Percentiles rank a stretch among this genome's conserved stretches.
These are phyloP conservation scores for Xylaria sp. DNA, from an alignment of 2,329 filamentous ascomycete genomes.

Conservation along the genomic window DNA sequence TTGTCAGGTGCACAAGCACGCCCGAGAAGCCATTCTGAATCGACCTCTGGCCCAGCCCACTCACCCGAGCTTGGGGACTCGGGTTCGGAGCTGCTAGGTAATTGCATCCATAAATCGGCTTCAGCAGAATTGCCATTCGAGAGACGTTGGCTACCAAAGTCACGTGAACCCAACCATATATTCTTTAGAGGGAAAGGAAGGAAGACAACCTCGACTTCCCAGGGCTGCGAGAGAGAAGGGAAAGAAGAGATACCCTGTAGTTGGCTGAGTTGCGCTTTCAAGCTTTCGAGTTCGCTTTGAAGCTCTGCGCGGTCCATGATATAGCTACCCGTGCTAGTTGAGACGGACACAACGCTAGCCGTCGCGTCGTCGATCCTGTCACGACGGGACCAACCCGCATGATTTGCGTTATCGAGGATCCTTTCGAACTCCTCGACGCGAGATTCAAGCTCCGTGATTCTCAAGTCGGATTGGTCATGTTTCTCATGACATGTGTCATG, in stretches of 20 bases:
- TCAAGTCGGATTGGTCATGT: conserved; percentile 73
- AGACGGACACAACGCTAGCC: conserved; percentile 60
- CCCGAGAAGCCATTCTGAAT: conserved; percentile 72
- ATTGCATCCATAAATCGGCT: conserved; percentile 66
- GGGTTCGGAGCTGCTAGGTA: conserved; percentile 62
- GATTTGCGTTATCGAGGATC: conserved; percentile 58
- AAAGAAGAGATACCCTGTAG: conserved; percentile 66
- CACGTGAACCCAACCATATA: conserved; percentile 63
- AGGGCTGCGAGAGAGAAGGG: conserved; percentile 72
- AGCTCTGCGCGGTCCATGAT: conserved; percentile 59
- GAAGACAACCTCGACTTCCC: conserved; percentile 81
- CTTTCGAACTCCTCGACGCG: conserved; percentile 70
- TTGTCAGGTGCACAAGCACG: conserved; percentile 74
- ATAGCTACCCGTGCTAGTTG: conserved; percentile 56
- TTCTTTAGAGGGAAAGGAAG: conserved; percentile 73
- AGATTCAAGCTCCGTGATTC: conserved; percentile 75
- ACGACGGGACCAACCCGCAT: conserved; percentile 50
- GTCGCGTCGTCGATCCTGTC: conserved; percentile 58
- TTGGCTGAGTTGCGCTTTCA: conserved; percentile 63
- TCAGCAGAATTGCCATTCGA: conserved; percentile 48
- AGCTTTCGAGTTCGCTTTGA: conserved; percentile 60
- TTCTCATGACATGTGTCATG: conserved; percentile 77
- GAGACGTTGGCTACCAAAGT: conserved; percentile 57
- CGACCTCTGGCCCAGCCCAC: conserved; percentile 59
- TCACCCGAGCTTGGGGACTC: conserved; percentile 61